These are phyloP conservation scores for Globisporangium mamillatum DNA, from an alignment of 352 stramenopile species.

Conservation along the genomic window DNA sequence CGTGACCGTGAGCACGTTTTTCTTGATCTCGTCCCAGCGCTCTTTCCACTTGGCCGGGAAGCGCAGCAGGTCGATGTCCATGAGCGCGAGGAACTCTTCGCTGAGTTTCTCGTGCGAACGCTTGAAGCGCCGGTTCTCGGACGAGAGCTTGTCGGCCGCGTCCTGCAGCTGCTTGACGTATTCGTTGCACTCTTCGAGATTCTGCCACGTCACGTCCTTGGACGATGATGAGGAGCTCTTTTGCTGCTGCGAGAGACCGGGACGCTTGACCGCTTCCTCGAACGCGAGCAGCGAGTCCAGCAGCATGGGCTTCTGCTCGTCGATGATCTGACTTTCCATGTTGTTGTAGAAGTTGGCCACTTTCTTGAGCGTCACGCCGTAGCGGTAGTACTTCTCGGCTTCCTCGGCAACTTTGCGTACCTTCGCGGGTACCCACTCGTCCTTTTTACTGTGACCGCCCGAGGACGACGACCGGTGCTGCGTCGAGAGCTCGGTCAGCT, in stretches of 20 bases:
- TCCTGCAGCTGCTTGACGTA: conserved; percentile 92
- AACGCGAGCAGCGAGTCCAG: conserved; percentile 91
- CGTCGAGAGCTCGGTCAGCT: conserved; percentile 87
- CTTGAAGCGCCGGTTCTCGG: conserved; percentile 90
- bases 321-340: conserved; percentile 93
- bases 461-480: conserved; percentile 29
- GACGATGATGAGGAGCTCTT: conserved; percentile 32
- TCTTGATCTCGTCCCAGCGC: conserved; percentile 81
- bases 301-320: conserved; percentile 93
- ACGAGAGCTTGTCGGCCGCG: conserved; percentile 82
- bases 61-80: conserved; percentile 89
- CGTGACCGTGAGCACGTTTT: conserved; percentile 55
- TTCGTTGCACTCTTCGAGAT: conserved; percentile 89
- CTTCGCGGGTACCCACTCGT: conserved; percentile 64
- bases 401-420: conserved; percentile 78
- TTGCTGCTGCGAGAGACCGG: conserved; percentile 42
- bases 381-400: conserved; percentile 93
- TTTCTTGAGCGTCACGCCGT: conserved; percentile 94
- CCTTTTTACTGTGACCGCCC: conserved; percentile 8
- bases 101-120: conserved; percentile 83
- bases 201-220: conserved; percentile 88
- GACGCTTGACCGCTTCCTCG: conserved; percentile 77
- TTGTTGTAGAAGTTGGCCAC: conserved; percentile 97
- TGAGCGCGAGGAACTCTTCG: conserved; percentile 77
- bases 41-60: conserved; percentile 87